phyloP scores from a whole-genome alignment of 805 yeast genomes.

The Starmerella vaccinii region DNA sequence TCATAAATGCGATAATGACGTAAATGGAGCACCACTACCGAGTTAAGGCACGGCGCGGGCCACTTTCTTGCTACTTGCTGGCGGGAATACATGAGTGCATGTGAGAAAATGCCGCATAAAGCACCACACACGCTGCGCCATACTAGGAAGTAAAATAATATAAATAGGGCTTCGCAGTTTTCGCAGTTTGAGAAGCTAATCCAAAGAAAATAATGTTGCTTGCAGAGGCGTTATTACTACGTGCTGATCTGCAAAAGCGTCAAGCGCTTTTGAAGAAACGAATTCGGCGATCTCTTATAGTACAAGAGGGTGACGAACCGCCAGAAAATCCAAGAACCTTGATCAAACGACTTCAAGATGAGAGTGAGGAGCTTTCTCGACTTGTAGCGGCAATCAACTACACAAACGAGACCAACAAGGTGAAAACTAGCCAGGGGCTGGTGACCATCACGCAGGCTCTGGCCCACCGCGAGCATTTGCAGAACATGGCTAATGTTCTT shows the following conservation, averaged over 20 bases:
- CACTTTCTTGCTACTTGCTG: too few species aligned
- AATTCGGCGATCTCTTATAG: background rate
- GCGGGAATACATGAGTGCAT: too few species aligned
- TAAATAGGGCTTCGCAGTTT: too few species aligned
- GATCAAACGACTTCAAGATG: background rate
- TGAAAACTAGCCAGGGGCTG: background rate
- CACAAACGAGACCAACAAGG: background rate
- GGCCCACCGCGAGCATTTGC: background rate
- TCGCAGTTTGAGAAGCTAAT: too few species aligned
- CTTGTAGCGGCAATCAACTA: background rate
- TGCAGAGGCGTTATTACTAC: background rate
- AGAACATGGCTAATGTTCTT: background rate
- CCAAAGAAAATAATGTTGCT: background rate
- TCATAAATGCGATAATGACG: too few species aligned
- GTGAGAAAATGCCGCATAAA: too few species aligned
- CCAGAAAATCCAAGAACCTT: background rate
- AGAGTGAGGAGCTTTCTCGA: background rate
- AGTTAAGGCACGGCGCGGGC: too few species aligned
- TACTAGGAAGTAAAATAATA: too few species aligned
- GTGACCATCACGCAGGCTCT: background rate
- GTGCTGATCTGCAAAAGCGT: background rate
- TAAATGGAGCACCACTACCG: too few species aligned
- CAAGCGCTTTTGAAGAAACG: background rate
- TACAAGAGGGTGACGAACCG: background rate
- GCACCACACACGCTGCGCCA: too few species aligned